Evolutionary conservation across 1,139 yeast species (phyloP).

Genomic region (Diutina mesorugosa): DNA sequence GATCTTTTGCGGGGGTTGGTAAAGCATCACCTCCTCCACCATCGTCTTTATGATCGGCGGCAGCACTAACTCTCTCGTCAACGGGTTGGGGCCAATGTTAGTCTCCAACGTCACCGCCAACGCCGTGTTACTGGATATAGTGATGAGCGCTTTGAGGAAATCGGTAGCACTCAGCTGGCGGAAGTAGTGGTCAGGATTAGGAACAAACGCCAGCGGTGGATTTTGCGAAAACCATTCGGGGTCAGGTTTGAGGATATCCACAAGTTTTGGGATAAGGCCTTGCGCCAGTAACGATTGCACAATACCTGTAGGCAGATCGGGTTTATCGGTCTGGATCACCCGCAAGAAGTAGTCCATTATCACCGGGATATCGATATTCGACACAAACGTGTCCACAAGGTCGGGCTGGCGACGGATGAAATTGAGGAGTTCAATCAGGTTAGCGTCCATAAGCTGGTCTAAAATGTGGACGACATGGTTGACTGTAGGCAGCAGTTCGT

Average conservation of each 20-base stretch:
- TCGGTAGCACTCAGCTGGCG: constrained; percentile 93
- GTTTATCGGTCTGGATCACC: constrained; percentile 52
- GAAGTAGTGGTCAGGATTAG: constrained; percentile 23
- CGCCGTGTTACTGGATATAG: constrained; percentile 69
- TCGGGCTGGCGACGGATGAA: constrained; percentile 38
- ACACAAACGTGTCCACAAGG: constrained; percentile 41
- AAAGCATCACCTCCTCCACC: constrained; percentile 30
- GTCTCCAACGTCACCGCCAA: constrained; percentile 34
- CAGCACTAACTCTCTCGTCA: constrained; percentile 33
- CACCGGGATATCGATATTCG: constrained; percentile 47
- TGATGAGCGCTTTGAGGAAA: constrained; percentile 82
- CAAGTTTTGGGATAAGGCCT: constrained; percentile 35
- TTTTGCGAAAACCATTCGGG: constrained; percentile 13
- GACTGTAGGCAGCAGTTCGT: constrained; percentile 28
- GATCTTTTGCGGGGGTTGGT: constrained; percentile 7
- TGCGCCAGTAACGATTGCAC: constrained; percentile 40
- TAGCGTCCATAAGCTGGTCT: constrained; percentile 34
- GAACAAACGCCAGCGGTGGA: not conserved
- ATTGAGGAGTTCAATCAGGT: constrained; percentile 36
- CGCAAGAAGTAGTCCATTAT: constrained; percentile 42
- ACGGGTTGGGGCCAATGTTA: constrained; percentile 32
- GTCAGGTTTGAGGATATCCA: constrained; percentile 37
- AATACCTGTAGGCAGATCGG: constrained; percentile 53
- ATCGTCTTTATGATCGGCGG: constrained; percentile 20
- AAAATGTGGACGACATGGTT: constrained; percentile 28